Percentiles rank a stretch among this genome's conserved stretches.
Evolutionary conservation across 345 rosid genomes (phyloP).

Genomic region (Eucalyptus leucophloia): DNA sequence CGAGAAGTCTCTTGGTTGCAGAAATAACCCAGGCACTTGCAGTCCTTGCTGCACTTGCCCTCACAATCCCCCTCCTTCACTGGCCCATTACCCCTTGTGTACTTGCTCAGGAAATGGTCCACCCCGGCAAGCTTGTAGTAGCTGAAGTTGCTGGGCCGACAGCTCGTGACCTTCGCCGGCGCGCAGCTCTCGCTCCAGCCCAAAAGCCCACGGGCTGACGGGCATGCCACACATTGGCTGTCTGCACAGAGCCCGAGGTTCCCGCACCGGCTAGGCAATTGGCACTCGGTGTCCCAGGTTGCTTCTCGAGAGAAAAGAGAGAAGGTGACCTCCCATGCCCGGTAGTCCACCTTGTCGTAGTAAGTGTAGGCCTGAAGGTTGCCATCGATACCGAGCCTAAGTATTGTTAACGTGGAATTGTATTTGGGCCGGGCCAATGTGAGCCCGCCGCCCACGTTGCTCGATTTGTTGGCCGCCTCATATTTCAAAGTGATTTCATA

Average conservation of each 20-base stretch:
- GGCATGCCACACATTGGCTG: conserved; percentile 54
- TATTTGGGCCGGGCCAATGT: conserved; percentile 17
- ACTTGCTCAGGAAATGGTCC: conserved; percentile 33
- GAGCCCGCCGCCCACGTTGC: neutral
- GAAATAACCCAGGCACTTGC: conserved; percentile 15
- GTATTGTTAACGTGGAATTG: conserved; percentile 20
- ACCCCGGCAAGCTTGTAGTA: conserved; percentile 42
- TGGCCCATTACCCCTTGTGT: conserved; percentile 17
- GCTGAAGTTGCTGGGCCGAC: conserved; percentile 5
- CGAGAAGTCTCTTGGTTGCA: neutral
- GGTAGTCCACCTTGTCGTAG: conserved; percentile 13
- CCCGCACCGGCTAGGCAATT: conserved; percentile 36
- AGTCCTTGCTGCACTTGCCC: conserved; percentile 31
- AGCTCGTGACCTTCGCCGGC: conserved; percentile 1
- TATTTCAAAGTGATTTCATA: neutral
- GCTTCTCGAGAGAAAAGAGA: conserved; percentile 15
- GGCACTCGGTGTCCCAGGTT: conserved; percentile 17
- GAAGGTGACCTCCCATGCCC: conserved; percentile 29
- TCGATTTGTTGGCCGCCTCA: neutral
- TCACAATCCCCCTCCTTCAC: conserved; percentile 29
- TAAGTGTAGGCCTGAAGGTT: conserved; percentile 30
- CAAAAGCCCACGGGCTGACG: conserved; percentile 11
- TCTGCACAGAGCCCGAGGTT: conserved; percentile 35
- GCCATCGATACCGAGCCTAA: conserved; percentile 38
- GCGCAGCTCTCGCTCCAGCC: conserved; percentile 34